A percentile compares a stretch with the other conserved stretches of the same genome.
Evolutionary conservation across 2,329 filamentous ascomycete genomes (phyloP).

Genomic region (Colletotrichum trifolii): DNA sequence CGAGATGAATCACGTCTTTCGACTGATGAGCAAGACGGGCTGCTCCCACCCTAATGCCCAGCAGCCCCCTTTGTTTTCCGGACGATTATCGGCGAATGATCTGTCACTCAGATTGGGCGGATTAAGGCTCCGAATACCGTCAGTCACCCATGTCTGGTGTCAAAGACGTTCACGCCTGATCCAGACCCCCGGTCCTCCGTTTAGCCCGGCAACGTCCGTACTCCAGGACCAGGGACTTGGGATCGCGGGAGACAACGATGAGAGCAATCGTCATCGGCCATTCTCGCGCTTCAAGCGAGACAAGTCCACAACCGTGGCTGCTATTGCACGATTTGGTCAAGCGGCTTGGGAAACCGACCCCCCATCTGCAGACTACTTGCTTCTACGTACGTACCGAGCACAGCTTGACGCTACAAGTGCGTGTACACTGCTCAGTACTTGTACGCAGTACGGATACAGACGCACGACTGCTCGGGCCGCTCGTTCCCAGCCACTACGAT

Average conservation of each 20-base stretch:
- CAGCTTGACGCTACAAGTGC: too few relatives aligned
- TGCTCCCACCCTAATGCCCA: too few relatives aligned
- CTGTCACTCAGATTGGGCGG: slow-evolving; percentile 14
- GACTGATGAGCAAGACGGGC: too few relatives aligned
- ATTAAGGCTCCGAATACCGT: background rate
- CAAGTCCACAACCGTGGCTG: background rate
- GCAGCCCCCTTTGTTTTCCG: background rate
- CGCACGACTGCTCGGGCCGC: too few relatives aligned
- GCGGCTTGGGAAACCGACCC: too few relatives aligned
- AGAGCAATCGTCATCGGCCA: background rate
- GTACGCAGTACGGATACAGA: too few relatives aligned
- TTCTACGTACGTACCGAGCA: too few relatives aligned
- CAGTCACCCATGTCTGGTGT: background rate
- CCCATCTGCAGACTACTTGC: too few relatives aligned
- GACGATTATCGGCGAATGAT: slow-evolving; percentile 8
- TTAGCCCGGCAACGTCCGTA: background rate
- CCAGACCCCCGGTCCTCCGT: slow-evolving; percentile 8
- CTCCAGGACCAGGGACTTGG: slow-evolving; percentile 18
- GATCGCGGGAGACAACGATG: slow-evolving; percentile 1
- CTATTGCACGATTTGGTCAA: too few relatives aligned
- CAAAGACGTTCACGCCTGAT: background rate
- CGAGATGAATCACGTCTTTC: too few relatives aligned
- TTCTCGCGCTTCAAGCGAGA: background rate
- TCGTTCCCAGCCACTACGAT: too few relatives aligned
- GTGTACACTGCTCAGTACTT: too few relatives aligned